Evolutionary conservation across 2,329 filamentous ascomycete species (phyloP).

Genomic region (Thyridium curvatum): DNA sequence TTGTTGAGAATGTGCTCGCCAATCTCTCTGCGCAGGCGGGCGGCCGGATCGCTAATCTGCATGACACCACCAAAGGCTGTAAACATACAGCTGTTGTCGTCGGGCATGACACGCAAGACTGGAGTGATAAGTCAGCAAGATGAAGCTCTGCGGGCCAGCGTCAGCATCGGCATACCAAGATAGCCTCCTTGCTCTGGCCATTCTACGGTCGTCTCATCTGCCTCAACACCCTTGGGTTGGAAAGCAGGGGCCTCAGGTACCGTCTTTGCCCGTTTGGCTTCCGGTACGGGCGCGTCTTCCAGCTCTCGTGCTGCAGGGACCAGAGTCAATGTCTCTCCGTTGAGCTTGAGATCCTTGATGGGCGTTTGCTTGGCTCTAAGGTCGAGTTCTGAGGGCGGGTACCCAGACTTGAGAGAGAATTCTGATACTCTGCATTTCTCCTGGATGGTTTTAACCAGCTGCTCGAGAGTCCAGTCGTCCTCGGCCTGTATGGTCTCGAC

Average conservation of each 20-base stretch:
- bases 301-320: slow-evolving; percentile 30
- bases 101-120: slow-evolving; percentile 90
- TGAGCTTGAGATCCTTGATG: slow-evolving; percentile 40
- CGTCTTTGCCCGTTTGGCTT: slow-evolving; percentile 4
- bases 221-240: slow-evolving; percentile 24
- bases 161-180: slow-evolving; percentile 30
- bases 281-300: slow-evolving; percentile 4
- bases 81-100: slow-evolving; percentile 94
- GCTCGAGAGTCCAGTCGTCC: slow-evolving; percentile 58
- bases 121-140: slow-evolving; percentile 25
- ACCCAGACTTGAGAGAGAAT: slow-evolving; percentile 80
- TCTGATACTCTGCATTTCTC: slow-evolving; percentile 56
- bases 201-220: slow-evolving; percentile 36
- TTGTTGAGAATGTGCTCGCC: slow-evolving; percentile 72
- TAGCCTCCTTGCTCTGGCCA: slow-evolving; percentile 45
- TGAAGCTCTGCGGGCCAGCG: slow-evolving; percentile 4
- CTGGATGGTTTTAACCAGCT: slow-evolving; percentile 55
- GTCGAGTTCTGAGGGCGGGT: slow-evolving; percentile 67
- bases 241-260: slow-evolving; percentile 15
- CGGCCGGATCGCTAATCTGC: slow-evolving; percentile 35
- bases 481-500: slow-evolving; percentile 63
- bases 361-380: slow-evolving; percentile 38
- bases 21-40: slow-evolving; percentile 66
- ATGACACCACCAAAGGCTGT: slow-evolving; percentile 79
- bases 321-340: slow-evolving; percentile 44